phyloP scores from a whole-genome alignment of 2,329 filamentous ascomycete species.

The Colletotrichum theobromicola region DNA sequence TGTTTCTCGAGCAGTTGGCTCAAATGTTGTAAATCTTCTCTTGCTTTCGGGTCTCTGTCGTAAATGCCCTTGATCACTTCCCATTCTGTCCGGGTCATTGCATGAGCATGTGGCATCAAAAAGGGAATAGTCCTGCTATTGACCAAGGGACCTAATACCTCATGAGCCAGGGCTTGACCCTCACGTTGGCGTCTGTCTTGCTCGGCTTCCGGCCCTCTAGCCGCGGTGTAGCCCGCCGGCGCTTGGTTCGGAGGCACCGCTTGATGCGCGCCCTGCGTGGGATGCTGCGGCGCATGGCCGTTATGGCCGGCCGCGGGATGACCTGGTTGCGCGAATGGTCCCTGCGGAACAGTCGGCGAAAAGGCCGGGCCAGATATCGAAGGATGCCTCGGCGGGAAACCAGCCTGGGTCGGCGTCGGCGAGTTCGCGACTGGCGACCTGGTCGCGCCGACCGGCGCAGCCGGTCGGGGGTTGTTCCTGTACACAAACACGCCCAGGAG shows the following conservation, averaged over 20 bases:
- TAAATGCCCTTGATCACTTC: constrained; percentile 74
- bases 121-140: constrained; percentile 71
- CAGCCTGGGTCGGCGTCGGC: constrained; percentile 39
- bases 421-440: constrained; percentile 29
- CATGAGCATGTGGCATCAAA: constrained; percentile 70
- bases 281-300: constrained; percentile 17
- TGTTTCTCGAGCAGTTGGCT: constrained; percentile 60
- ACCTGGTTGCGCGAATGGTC: constrained; percentile 23
- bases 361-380: constrained; percentile 57
- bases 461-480: constrained; percentile 59
- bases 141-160: constrained; percentile 69
- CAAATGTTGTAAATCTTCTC: constrained; percentile 65
- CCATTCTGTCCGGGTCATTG: constrained; percentile 76
- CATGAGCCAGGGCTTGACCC: constrained; percentile 63
- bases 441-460: constrained; percentile 29
- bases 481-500: constrained; percentile 87
- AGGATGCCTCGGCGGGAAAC: constrained; percentile 45
- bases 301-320: not conserved
- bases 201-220: constrained; percentile 33
- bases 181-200: constrained; percentile 49
- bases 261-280: constrained; percentile 22
- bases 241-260: constrained; percentile 25
- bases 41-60: constrained; percentile 67
- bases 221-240: constrained; percentile 21
- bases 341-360: constrained; percentile 47